Conservation (phyloP, 2,329 filamentous ascomycete species). For the Colletotrichum sp. region DNA sequence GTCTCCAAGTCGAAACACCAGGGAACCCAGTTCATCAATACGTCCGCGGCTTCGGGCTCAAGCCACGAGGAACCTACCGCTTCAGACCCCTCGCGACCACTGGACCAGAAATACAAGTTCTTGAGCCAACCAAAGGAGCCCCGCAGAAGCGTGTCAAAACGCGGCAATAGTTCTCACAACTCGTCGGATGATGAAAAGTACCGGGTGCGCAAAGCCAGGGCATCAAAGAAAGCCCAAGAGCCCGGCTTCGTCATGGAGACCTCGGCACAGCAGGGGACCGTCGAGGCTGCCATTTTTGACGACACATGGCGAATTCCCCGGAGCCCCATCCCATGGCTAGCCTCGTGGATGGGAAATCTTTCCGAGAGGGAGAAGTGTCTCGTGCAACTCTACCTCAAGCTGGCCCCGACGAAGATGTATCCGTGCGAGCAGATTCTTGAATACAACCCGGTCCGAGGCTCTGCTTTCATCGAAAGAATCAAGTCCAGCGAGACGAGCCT, state of each 20-base stretch:
- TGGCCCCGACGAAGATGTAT: slow-evolving; percentile 34
- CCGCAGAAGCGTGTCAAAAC: neutral
- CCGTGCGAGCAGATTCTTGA: slow-evolving; percentile 35
- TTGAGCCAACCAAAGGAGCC: slow-evolving; percentile 24
- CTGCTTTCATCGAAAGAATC: slow-evolving; percentile 30
- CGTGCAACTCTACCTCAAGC: slow-evolving; percentile 31
- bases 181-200: neutral
- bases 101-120: slow-evolving; percentile 30
- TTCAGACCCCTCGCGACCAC: slow-evolving; percentile 2
- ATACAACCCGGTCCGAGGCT: slow-evolving; percentile 32
- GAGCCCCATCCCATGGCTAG: neutral
- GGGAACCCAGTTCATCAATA: slow-evolving; percentile 43
- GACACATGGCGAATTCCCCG: neutral
- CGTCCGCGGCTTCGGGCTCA: slow-evolving; percentile 22
- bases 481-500: slow-evolving; percentile 28
- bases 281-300: neutral
- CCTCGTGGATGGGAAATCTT: neutral
- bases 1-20: slow-evolving; percentile 45
- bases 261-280: neutral
- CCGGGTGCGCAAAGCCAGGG: neutral
- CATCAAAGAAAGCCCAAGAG: neutral
- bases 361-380: slow-evolving; percentile 29
- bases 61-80: neutral
- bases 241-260: neutral
- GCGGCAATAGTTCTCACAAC: neutral